Conservation (phyloP, 1,139 yeast genomes). For the Blastobotrys proliferans region DNA sequence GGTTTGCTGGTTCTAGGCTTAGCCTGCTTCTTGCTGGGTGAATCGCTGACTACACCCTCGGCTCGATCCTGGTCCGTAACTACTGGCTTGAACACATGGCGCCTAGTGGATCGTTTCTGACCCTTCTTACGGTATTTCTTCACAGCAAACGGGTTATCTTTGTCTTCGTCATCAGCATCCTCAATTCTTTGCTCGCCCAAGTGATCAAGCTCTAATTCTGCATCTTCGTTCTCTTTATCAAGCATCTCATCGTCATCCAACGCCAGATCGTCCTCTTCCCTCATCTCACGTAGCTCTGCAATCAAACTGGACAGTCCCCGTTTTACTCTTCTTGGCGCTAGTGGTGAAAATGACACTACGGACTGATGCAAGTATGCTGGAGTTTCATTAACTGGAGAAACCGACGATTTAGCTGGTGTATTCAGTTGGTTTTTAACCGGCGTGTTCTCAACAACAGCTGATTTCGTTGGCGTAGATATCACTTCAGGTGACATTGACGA, state of each 20-base stretch:
- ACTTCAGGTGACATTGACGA: background rate
- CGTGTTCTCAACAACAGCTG: constrained; percentile 7
- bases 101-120: constrained; percentile 62
- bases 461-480: constrained; percentile 2
- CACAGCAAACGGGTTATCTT: constrained; percentile 9
- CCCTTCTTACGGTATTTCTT: constrained; percentile 36
- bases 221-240: background rate
- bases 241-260: constrained; percentile 13
- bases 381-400: background rate
- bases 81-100: constrained; percentile 53
- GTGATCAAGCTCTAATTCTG: constrained; percentile 18
- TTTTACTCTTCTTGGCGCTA: constrained; percentile 9
- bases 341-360: constrained; percentile 5
- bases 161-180: constrained; percentile 4
- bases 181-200: constrained; percentile 25
- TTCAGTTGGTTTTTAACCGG: constrained; percentile 3
- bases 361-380: constrained; percentile 5
- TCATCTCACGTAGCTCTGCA: constrained; percentile 16
- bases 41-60: constrained; percentile 1
- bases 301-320: constrained; percentile 17
- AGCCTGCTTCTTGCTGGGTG: background rate
- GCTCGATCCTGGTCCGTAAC: constrained; percentile 19
- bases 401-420: constrained; percentile 3
- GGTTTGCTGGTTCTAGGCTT: background rate
- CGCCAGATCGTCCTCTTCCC: constrained; percentile 22